Percentiles rank a stretch among this genome's conserved stretches.
These are phyloP conservation scores for Pythium utonaiense DNA, from an alignment of 352 stramenopile genomes.

Conservation along the genomic window DNA sequence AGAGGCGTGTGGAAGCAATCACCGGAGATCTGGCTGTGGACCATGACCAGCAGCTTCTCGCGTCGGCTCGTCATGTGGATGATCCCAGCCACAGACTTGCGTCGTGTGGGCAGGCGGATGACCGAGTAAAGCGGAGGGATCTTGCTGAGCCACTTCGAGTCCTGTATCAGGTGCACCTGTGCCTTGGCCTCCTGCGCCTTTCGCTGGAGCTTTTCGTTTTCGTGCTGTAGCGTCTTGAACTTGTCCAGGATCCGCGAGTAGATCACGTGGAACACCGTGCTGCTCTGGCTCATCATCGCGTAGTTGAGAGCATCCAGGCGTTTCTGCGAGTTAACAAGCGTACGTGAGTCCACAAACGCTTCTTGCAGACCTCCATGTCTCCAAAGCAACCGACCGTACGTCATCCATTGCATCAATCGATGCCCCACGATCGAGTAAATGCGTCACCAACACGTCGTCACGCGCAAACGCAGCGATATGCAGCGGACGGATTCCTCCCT, in stretches of 20 bases:
- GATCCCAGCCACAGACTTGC: constrained; percentile 13
- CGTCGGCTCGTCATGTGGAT: constrained; percentile 5
- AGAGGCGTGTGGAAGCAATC: constrained; percentile 20
- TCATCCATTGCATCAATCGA: constrained; percentile 21
- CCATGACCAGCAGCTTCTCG: constrained; percentile 19
- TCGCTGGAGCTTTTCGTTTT: constrained; percentile 22
- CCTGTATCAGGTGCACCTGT: constrained; percentile 19
- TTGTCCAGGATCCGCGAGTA: constrained; percentile 20
- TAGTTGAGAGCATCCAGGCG: constrained; percentile 19
- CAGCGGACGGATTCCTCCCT: constrained; percentile 16
- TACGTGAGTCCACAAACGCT: neutral
- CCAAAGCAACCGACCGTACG: constrained; percentile 18
- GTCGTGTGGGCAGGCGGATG: constrained; percentile 8
- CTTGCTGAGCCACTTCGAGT: constrained; percentile 25
- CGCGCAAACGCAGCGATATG: constrained; percentile 18
- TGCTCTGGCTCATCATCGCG: constrained; percentile 23
- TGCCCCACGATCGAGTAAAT: constrained; percentile 20
- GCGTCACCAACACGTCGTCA: constrained; percentile 20
- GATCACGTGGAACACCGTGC: constrained; percentile 20
- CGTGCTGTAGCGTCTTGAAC: constrained; percentile 21
- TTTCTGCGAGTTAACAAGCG: constrained; percentile 7
- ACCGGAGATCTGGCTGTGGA: constrained; percentile 20
- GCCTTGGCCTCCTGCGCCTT: constrained; percentile 20
- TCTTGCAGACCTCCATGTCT: neutral
- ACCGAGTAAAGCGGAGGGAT: constrained; percentile 19